phyloP scores from a whole-genome alignment of 306 rosid species.

The Citrullus amarus region DNA sequence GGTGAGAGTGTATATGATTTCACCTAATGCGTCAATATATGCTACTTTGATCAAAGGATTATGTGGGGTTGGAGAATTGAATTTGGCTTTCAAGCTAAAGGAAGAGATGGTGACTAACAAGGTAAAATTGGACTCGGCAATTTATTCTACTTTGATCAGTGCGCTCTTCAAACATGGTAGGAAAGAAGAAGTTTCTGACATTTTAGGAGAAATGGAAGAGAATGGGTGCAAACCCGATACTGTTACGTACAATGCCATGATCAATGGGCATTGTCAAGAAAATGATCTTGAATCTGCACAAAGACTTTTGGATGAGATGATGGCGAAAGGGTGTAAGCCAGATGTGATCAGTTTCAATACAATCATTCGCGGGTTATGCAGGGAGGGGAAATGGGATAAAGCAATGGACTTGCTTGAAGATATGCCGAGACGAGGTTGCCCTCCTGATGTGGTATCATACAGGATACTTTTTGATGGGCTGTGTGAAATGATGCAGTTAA shows the following conservation, averaged over 20 bases:
- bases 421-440: constrained; percentile 43
- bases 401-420: constrained; percentile 62
- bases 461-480: constrained; percentile 56
- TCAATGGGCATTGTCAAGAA: constrained; percentile 49
- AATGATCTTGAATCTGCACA: constrained; percentile 36
- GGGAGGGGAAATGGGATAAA: constrained; percentile 50
- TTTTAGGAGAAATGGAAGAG: constrained; percentile 52
- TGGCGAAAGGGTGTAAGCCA: constrained; percentile 32
- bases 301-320: constrained; percentile 50
- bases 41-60: constrained; percentile 45
- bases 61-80: constrained; percentile 37
- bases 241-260: constrained; percentile 63
- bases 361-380: constrained; percentile 41
- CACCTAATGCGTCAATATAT: constrained; percentile 32
- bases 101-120: constrained; percentile 51
- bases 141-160: constrained; percentile 40
- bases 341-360: constrained; percentile 54
- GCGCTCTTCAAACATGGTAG: constrained; percentile 44
- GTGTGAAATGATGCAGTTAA: constrained; percentile 28
- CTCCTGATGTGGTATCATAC: constrained; percentile 43
- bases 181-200: constrained; percentile 31
- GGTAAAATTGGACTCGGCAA: constrained; percentile 26
- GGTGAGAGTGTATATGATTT: constrained; percentile 22
- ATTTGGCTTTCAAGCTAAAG: constrained; percentile 35
- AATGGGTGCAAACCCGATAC: constrained; percentile 34